phyloP scores from a whole-genome alignment of 2,329 filamentous ascomycete genomes.

The Hortaea werneckii region DNA sequence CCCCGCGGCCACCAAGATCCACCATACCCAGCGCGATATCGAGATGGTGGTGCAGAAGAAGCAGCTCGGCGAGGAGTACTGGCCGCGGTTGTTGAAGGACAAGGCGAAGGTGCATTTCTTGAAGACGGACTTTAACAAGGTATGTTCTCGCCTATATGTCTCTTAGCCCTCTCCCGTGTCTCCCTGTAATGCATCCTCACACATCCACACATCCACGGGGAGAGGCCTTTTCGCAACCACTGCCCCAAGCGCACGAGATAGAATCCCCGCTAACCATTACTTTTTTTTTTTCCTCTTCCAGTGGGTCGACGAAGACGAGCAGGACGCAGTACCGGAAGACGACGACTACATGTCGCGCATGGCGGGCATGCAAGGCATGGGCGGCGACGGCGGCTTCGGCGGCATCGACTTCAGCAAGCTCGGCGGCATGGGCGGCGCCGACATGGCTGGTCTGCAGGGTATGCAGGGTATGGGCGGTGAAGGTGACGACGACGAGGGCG shows the following conservation, averaged over 20 bases:
- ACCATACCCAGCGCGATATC: constrained; percentile 80
- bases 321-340: constrained; percentile 78
- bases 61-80: constrained; percentile 87
- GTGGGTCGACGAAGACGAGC: constrained; percentile 98
- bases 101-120: constrained; percentile 84
- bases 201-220: constrained; percentile 15
- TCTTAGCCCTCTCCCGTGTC: too few relatives aligned
- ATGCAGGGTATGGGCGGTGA: constrained; percentile 52
- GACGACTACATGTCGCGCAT: constrained; percentile 50
- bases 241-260: too few relatives aligned
- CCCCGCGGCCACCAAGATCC: constrained; percentile 67
- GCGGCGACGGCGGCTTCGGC: constrained; percentile 27
- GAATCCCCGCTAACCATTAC: too few relatives aligned
- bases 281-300: too few relatives aligned
- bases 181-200: too few relatives aligned
- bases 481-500: constrained; percentile 55
- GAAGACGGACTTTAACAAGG: constrained; percentile 98
- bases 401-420: constrained; percentile 28
- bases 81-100: constrained; percentile 90
- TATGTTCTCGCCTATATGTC: constrained; percentile 34
- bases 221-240: too few relatives aligned
- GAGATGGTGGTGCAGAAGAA: constrained; percentile 94
- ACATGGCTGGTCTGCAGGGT: constrained; percentile 57
- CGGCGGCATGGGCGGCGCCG: constrained; percentile 47
- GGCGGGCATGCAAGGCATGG: constrained; percentile 38